phyloP scores from a whole-genome alignment of 306 rosid genomes.

The Dryas octopetala region DNA sequence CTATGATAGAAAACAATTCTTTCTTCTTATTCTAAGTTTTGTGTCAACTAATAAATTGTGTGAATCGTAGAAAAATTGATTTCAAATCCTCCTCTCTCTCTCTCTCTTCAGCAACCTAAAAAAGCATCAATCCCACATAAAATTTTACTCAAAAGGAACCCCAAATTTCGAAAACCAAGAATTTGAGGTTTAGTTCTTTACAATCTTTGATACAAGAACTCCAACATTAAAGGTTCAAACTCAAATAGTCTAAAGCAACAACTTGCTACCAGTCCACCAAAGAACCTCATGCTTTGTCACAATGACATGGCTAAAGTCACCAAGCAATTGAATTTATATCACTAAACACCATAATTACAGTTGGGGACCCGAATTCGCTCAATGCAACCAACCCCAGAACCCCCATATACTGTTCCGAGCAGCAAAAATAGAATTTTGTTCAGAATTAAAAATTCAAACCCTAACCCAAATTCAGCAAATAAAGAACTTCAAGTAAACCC shows the following conservation, averaged over 20 bases:
- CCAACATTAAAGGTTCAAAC: background rate
- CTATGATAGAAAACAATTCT: background rate
- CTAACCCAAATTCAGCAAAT: slow-evolving; percentile 27
- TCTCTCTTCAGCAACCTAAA: background rate
- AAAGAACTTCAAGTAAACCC: slow-evolving; percentile 18
- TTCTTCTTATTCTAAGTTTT: background rate
- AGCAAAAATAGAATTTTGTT: background rate
- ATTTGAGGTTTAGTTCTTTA: background rate
- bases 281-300: background rate
- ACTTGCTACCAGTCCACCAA: background rate
- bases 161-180: background rate
- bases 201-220: background rate
- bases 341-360: background rate
- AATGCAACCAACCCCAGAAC: slow-evolving; percentile 12
- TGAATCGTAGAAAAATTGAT: background rate
- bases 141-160: background rate
- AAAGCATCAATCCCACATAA: background rate
- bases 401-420: background rate
- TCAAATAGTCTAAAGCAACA: background rate
- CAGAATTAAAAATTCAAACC: slow-evolving; percentile 20
- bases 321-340: background rate
- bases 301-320: background rate
- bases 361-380: background rate
- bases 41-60: background rate
- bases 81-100: too few species aligned